Evolutionary conservation across 2,329 filamentous ascomycete genomes (phyloP).

Genomic region (Xylariaceae sp.): DNA sequence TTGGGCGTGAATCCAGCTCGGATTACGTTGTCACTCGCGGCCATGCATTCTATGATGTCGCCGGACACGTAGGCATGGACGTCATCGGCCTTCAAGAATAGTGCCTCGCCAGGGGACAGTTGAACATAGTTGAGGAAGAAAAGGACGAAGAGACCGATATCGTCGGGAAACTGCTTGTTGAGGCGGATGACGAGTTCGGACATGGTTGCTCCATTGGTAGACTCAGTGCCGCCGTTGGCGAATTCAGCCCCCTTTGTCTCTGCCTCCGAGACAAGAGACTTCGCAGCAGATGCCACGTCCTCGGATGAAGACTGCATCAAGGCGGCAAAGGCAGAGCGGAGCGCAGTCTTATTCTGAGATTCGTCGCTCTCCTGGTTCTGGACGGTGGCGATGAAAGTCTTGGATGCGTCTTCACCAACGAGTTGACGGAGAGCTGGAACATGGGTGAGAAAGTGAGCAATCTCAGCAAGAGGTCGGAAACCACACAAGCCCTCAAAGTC

Average conservation of each 20-base stretch:
- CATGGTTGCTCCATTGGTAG: conserved; percentile 64
- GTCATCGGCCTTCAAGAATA: conserved; percentile 94
- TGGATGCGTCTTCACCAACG: conserved; percentile 59
- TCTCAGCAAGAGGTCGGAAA: conserved; percentile 82
- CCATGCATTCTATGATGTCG: conserved; percentile 99
- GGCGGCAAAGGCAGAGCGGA: conserved; percentile 69
- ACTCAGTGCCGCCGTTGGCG: conserved; percentile 64
- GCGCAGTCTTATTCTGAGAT: conserved; percentile 66
- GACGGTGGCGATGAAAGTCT: conserved; percentile 48
- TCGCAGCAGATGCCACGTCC: conserved; percentile 58
- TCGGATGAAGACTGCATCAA: conserved; percentile 74
- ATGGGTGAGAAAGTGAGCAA: conserved; percentile 65
- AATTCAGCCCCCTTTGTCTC: conserved; percentile 65
- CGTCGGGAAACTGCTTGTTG: conserved; percentile 76
- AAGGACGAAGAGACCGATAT: conserved; percentile 89
- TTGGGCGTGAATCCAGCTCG: conserved; percentile 96
- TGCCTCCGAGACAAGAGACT: conserved; percentile 66
- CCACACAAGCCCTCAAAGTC: conserved; percentile 94
- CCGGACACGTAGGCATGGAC: conserved; percentile 93
- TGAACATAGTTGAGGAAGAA: conserved; percentile 97
- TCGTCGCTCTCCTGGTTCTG: conserved; percentile 46
- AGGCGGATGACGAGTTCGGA: conserved; percentile 72
- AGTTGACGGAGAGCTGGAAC: conserved; percentile 60
- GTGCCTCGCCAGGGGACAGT: conserved; percentile 80
- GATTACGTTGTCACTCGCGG: conserved; percentile 96